Evolutionary conservation across 805 yeast species (phyloP), one percentile per base, ranked within the genome.

Genomic region (Jamesozyma jinghongensis): DNA sequence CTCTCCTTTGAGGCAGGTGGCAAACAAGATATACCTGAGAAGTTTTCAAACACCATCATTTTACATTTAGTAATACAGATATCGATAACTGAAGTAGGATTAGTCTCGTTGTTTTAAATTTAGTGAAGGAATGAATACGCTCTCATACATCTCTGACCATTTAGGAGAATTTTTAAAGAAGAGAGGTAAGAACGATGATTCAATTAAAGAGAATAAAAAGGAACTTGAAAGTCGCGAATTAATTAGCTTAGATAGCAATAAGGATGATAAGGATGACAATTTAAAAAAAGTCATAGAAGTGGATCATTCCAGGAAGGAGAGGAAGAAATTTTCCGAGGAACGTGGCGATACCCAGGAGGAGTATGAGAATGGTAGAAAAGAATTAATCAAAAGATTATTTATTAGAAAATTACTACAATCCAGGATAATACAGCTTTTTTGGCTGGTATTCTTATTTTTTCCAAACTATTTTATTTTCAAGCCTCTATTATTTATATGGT

Each of bases 401-500:
- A 14, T 12, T n/a, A 16, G 22, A 13, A 35, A 26, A 26, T 13
- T n/a, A 11, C 32, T 28, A 3, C 19, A 35, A 28, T 28, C 31
- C n/a, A 28, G n/a, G 13, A 7, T 28, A 10, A 8, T 31, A 11
- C 34, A 25, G 14, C 5, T 39, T 11, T 28, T 45, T 18, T 48
- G 64, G 52, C 50, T 52, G 10, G 48, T 65, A 5, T 25, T 73
- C 32, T 49, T 72, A 26, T 76, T 72, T 45, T 37, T 75, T 1
- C 80, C 82, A 7, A 69, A 73, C 45, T 49, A 69, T 32, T 38
- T 79, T 5, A 46, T 80, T 4, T 46, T 73, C n/a, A 70, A 69
- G 41, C 87, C 88, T 2, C 42, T 75, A 13, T 44, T 62, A 4
- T 64, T 70, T 36, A 33, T 71, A 1, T 69, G 83, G 73, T 67